Evolutionary conservation across 2,329 filamentous ascomycete species (phyloP).

Genomic region (Phyllosticta citriasiana): DNA sequence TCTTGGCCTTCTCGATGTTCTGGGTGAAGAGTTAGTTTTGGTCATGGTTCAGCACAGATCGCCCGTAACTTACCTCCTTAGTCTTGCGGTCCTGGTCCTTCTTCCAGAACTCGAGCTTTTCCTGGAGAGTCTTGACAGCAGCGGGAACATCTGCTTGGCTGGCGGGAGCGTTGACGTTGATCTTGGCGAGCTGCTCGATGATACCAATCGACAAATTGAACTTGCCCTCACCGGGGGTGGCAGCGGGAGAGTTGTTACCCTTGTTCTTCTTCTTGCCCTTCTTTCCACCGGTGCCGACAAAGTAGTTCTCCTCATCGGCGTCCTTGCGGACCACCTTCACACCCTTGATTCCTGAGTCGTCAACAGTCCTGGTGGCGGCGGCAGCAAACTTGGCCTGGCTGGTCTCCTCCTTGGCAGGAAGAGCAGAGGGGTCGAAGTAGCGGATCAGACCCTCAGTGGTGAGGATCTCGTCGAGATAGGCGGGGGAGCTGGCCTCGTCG

Average conservation of each 20-base stretch:
- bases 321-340: slow-evolving; percentile 77
- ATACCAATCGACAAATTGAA: slow-evolving; percentile 87
- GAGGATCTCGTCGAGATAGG: slow-evolving; percentile 87
- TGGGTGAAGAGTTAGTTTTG: slow-evolving; percentile 27
- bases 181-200: slow-evolving; percentile 77
- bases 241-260: slow-evolving; percentile 48
- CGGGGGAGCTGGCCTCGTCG: slow-evolving; percentile 72
- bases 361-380: slow-evolving; percentile 70
- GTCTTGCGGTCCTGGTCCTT: slow-evolving; percentile 82
- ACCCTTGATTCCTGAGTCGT: slow-evolving; percentile 76
- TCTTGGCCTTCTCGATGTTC: slow-evolving; percentile 96
- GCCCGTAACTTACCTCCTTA: slow-evolving; percentile 58
- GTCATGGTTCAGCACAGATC: neutral
- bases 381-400: slow-evolving; percentile 62
- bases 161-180: slow-evolving; percentile 82
- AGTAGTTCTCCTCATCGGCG: slow-evolving; percentile 77
- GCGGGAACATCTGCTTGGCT: slow-evolving; percentile 70
- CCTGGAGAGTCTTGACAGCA: slow-evolving; percentile 79
- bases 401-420: slow-evolving; percentile 51
- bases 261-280: slow-evolving; percentile 87
- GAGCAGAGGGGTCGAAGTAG: slow-evolving; percentile 73
- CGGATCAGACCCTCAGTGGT: slow-evolving; percentile 78
- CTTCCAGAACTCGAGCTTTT: slow-evolving; percentile 88
- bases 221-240: slow-evolving; percentile 45
- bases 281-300: slow-evolving; percentile 61